These are phyloP conservation scores for Colletotrichum destructivum DNA, from an alignment of 2,329 filamentous ascomycete species.

Conservation along the genomic window DNA sequence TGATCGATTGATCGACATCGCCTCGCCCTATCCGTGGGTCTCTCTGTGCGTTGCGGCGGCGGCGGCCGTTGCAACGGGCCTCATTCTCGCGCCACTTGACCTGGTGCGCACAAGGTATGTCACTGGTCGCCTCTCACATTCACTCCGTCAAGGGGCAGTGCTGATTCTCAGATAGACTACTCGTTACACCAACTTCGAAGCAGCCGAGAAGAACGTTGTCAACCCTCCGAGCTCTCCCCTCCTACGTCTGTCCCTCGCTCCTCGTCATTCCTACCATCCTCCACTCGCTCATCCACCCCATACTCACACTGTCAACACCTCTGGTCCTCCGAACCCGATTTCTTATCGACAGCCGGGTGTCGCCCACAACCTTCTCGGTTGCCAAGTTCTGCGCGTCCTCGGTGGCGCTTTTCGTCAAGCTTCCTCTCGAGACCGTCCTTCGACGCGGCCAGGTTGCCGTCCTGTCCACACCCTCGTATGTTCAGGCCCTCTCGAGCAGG, in stretches of 20 bases:
- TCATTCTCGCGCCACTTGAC: conserved; percentile 89
- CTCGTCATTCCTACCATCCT: conserved; percentile 89
- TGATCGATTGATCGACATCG: conserved; percentile 80
- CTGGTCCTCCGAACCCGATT: conserved; percentile 89
- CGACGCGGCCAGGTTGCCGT: conserved; percentile 88
- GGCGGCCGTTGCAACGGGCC: conserved; percentile 79
- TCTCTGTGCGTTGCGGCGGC: conserved; percentile 81
- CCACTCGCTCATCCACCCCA: conserved; percentile 86
- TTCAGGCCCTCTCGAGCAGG: conserved; percentile 62
- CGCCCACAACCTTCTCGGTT: conserved; percentile 86
- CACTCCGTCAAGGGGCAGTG: neutral
- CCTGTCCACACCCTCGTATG: conserved; percentile 68
- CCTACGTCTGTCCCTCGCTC: conserved; percentile 78
- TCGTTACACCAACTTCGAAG: conserved; percentile 84
- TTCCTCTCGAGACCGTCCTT: conserved; percentile 93
- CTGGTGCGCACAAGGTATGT: conserved; percentile 83
- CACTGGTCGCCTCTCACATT: neutral
- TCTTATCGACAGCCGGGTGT: conserved; percentile 84
- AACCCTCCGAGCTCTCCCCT: conserved; percentile 83
- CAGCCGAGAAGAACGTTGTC: conserved; percentile 84
- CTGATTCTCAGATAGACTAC: conserved; percentile 69
- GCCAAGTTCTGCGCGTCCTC: conserved; percentile 86
- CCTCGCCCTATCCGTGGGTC: conserved; percentile 85
- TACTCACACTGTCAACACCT: conserved; percentile 86
- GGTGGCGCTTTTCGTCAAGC: conserved; percentile 85